phyloP scores from a whole-genome alignment of 768 basidiomycete species.

The Mycena rebaudengoi region DNA sequence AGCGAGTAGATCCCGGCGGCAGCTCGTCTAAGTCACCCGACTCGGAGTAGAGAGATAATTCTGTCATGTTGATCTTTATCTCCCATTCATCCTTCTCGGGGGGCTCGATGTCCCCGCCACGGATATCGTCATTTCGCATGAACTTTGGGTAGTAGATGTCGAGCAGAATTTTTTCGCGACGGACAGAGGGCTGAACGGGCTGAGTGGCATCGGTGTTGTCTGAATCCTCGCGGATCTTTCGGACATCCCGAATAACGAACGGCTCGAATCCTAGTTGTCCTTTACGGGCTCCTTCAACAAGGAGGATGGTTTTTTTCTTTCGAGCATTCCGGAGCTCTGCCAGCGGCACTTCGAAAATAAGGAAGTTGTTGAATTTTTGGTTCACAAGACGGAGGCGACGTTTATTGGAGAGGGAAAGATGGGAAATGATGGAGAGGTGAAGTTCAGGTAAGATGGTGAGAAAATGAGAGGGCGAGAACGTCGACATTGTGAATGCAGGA shows the following conservation, averaged over 20 bases:
- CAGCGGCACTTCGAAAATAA: constrained; percentile 3
- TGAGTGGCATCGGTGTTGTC: background rate
- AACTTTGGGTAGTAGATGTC: constrained; percentile 12
- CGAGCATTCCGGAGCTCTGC: background rate
- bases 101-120: background rate
- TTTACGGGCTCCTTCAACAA: background rate
- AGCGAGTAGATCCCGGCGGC: background rate
- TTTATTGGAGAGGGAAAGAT: background rate
- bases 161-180: background rate
- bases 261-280: background rate
- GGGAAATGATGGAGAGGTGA: background rate
- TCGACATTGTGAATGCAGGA: too few relatives aligned
- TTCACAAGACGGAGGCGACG: background rate
- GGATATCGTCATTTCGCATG: constrained; percentile 5
- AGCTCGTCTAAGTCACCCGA: too few relatives aligned
- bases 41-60: background rate
- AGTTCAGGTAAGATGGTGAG: constrained; percentile 1
- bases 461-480: too few relatives aligned
- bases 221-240: background rate
- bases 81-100: background rate
- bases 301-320: constrained; percentile 1
- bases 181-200: background rate
- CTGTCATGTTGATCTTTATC: constrained; percentile 8
- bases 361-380: background rate
- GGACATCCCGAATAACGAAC: background rate